Base-by-base conservation (phyloP, 306 rosid species). In the Prunus campanulata region DNA sequence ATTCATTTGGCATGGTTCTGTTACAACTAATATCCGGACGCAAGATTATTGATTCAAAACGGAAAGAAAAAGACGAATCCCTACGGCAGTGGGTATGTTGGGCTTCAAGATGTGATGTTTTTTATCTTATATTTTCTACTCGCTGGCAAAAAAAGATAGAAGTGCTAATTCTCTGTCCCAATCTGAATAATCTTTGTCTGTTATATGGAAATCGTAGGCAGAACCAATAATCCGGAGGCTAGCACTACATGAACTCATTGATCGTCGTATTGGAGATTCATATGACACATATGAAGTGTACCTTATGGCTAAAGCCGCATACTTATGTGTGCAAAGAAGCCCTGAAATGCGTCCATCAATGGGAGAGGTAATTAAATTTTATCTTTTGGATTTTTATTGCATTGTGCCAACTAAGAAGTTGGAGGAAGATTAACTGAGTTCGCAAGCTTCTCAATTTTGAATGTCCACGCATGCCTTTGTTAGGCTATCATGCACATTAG, bases 291-390 rank as follows among this genome's bases (percentile, higher is more conserved):
- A 83, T 59, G 90, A 87, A 79, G 66, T 91, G 57, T 89, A 89
- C 82, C 87, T 86, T 54, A 88, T 93, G 93, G 90, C 92, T 39
- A 91, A 86, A 83, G 85, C 93, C 32, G 97, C 98, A 18, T 77
- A 52, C 75, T 83, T 85, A 6, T 93, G 97, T 25, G 78, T 88
- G 39, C 92, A 87, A 79, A 80, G 80, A 78, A 79, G 79, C 49
- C 93, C 98, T 46, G 83, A 82, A 74, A 83, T 70, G 86, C 93
- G 98, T 52, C 96, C 97, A 22, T 86, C 93, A 27, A 89, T 91
- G 82, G 88, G 88, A 82, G 91, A 88, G 92, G 98, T 91, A 85
- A 16, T 30, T 71, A 27, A 2, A 72, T 52, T 42, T 51, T 55
- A 20, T 15, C 35, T 18, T 27, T 42, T 19, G 47, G 71, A 24